Base-by-base conservation (phyloP, 768 basidiomycete genomes). In the Rhodotorula kratochvilovae region DNA sequence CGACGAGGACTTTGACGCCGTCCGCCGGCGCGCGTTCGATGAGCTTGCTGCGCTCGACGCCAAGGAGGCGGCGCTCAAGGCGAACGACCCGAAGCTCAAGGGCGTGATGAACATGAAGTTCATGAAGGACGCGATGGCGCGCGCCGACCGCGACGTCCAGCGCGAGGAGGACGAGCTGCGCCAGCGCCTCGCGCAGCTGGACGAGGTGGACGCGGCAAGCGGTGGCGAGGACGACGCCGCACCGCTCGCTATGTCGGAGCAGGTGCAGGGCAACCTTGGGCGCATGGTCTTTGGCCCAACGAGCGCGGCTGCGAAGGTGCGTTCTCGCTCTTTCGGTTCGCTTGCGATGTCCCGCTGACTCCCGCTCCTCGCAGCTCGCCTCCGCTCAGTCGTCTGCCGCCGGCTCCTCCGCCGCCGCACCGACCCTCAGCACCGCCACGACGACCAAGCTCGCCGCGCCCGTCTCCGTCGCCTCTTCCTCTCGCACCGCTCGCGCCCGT, bases 31-130 rank as follows among this genome's bases (percentile, higher is more conserved):
- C 15, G 91, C 90, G 3, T 92, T 92, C 74, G 87, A 94, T 51
- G 91, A 94, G 81, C 83, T 95, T 33, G 82, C 83, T 31, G 77
- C 79, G 43, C 76, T 90, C 55, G 83, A 85, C 31, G 78, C 79
- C 17, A 81, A 83, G 45, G 83, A 79, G 25, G 70, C 77, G 21
- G 79, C 78, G 12, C 73, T 71, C 5, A 77, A 76, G 42, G 75
- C 66, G 13, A 56, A 65, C 36, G 82, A 79, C 31, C 81, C 82
- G 77, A 85, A 85, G 76, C 81, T 83, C 60, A 90, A 89, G 81
- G 86, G 90, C 70, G 85, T 97, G 17, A 90, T 96, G 79, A 85
- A 87, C 73, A 97, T 98, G 96, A 97, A 96, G 82, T 99, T 98
- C 81, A 99, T 99, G 95, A 89, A 90, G 80, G 89, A 93, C 57